phyloP scores from a whole-genome alignment of 1,284 basidiomycete species.

The Tylopilus orsonianus region DNA sequence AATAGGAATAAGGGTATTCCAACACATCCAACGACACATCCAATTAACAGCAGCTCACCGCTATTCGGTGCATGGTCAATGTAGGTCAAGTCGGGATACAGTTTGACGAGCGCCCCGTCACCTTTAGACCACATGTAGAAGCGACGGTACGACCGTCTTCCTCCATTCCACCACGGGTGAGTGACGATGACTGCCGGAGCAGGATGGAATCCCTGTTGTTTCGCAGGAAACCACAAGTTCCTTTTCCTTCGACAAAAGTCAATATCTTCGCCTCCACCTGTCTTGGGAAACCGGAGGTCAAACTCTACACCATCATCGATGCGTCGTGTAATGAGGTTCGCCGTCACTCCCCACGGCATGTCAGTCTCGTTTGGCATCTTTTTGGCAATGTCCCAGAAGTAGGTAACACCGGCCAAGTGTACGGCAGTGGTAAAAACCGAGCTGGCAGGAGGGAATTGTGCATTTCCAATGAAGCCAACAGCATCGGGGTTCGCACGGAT shows the following conservation, averaged over 20 bases:
- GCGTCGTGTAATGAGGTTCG: constrained; percentile 53
- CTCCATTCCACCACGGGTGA: constrained; percentile 60
- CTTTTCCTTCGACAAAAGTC: constrained; percentile 57
- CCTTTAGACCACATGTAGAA: constrained; percentile 62
- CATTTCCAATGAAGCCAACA: constrained; percentile 54
- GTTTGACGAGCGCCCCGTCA: constrained; percentile 49
- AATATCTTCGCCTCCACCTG: constrained; percentile 64
- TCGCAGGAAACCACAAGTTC: constrained; percentile 35
- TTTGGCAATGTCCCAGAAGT: constrained; percentile 61
- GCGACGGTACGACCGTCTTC: constrained; percentile 48
- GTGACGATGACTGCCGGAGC: constrained; percentile 49
- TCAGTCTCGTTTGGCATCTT: constrained; percentile 43
- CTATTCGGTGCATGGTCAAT: constrained; percentile 48
- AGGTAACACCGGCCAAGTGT: constrained; percentile 56
- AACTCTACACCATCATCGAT: constrained; percentile 46
- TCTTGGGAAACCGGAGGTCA: constrained; percentile 54
- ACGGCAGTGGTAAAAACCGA: constrained; percentile 53
- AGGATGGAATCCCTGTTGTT: constrained; percentile 44
- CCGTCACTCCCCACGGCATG: constrained; percentile 64
- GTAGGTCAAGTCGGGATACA: constrained; percentile 50
- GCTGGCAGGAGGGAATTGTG: constrained; percentile 47
- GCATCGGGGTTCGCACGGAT: constrained; percentile 48
- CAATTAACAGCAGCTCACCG: constrained; percentile 44
- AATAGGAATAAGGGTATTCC: constrained; percentile 15
- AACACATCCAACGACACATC: constrained; percentile 16